Evolutionary conservation across 306 rosid species (phyloP), one percentile per base, ranked within the genome.

Genomic region (Gillenia trifoliata): DNA sequence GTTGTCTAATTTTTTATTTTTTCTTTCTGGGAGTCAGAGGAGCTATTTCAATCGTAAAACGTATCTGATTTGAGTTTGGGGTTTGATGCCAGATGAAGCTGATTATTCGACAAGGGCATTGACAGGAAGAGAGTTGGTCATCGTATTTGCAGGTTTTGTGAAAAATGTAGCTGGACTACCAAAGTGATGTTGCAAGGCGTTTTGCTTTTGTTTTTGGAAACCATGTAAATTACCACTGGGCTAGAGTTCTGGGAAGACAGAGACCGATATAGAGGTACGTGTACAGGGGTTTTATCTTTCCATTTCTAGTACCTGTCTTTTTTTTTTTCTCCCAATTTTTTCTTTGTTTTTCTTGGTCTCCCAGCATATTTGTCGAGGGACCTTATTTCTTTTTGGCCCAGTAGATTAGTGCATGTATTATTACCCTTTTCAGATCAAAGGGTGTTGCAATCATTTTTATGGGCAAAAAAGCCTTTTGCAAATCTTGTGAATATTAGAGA

Each of bases 201-300:
- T 83, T 72, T 81, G 62, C 75, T 83, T 85, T 66, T 78, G 81
- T 64, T 83, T 77, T 78, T 54, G 68, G 47, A 81, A 84, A 69
- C 86, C 92, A 70, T 94, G 98, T 94, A 89, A 80, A 91, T 91
- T 90, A 90, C 89, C 90, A 87, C 93, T 83, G 88, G 66, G 73
- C 84, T 89, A 83, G 88, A 81, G 84, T 77, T 83, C 81, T 70
- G 90, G 88, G 70, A 86, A 87, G 96, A 89, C 78, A 72, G 95
- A 85, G 88, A 82, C 87, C 80, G 80, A 89, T 88, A 90, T 86
- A 91, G 98, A 88, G 89, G 86, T 82, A 86, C 85, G 74, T 93
- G 98, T 93, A 94, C 97, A 94, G 97, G 77, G 82, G 85, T 78
- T 93, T 71, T 77, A 83, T 91, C 92, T 84, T 92, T 86, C 88